phyloP scores from a whole-genome alignment of 805 yeast species.

The Tetrapisispora pingtungensis region DNA sequence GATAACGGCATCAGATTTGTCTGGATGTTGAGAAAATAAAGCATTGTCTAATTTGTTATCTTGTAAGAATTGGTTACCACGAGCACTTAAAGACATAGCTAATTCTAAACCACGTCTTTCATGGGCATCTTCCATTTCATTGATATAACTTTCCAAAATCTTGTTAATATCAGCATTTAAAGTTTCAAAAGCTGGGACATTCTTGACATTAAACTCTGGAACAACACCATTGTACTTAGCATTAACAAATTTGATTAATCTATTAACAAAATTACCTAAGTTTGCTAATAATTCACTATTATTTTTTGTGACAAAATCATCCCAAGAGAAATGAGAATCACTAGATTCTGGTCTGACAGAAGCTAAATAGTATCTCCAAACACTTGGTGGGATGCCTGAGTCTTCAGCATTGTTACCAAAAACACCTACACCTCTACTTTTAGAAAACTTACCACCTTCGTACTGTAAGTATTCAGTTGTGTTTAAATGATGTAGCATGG shows the following conservation, averaged over 20 bases:
- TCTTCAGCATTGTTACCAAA: conserved; percentile 96
- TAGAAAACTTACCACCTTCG: conserved; percentile 96
- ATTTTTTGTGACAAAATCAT: conserved; percentile 86
- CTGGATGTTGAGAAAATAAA: conserved; percentile 64
- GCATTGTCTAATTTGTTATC: conserved; percentile 91
- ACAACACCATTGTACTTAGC: conserved; percentile 89
- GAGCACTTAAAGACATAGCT: conserved; percentile 83
- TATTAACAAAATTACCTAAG: conserved; percentile 92
- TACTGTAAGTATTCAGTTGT: conserved; percentile 96
- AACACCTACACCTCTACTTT: conserved; percentile 96
- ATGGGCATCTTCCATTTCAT: conserved; percentile 66
- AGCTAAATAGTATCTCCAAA: conserved; percentile 95
- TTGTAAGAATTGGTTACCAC: conserved; percentile 93
- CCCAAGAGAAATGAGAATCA: conserved; percentile 97
- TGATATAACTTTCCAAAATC: conserved; percentile 51
- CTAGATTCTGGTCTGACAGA: conserved; percentile 90
- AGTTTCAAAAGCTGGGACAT: conserved; percentile 39
- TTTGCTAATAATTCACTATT: conserved; percentile 91
- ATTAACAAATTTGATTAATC: conserved; percentile 79
- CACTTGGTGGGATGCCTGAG: conserved; percentile 82
- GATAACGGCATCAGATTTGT: conserved; percentile 80
- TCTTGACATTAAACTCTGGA: conserved; percentile 48
- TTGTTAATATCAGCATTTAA: conserved; percentile 49
- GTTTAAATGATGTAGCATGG: conserved; percentile 77
- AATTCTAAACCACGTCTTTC: conserved; percentile 83